Evolutionary conservation across 73 alveolate genomes (phyloP).

Genomic region (Loxodes magnus): DNA sequence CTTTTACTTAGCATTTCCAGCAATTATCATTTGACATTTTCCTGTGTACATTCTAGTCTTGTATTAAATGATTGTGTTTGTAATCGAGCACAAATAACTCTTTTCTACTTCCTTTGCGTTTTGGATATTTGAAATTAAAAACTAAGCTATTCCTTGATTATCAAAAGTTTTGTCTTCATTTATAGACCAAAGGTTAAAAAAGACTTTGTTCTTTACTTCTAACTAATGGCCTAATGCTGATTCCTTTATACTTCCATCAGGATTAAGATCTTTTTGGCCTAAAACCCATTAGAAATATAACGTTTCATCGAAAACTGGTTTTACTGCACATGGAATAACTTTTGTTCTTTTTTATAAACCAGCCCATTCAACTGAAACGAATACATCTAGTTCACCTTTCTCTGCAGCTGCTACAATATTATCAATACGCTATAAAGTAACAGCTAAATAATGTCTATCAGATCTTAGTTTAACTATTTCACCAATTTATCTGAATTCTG

Average conservation of each 20-base stretch:
- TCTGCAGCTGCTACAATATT: slow-evolving; percentile 2
- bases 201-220: background rate
- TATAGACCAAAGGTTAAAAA: slow-evolving; percentile 6
- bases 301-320: slow-evolving; percentile 8
- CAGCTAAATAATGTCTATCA: slow-evolving; percentile 3
- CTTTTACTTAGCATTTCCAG: background rate
- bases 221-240: background rate
- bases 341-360: slow-evolving; percentile 7
- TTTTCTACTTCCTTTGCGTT: slow-evolving; percentile 5
- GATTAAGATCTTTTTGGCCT: background rate
- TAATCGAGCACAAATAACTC: background rate
- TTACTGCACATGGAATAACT: background rate
- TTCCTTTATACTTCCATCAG: background rate
- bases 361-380: slow-evolving; percentile 6
- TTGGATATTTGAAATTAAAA: background rate
- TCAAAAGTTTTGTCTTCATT: slow-evolving; percentile 8
- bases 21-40: background rate
- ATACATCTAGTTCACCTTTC: slow-evolving; percentile 10
- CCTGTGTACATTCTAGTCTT: slow-evolving; percentile 9
- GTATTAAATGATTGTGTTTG: background rate
- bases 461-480: slow-evolving; percentile 2
- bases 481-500: slow-evolving; percentile 1
- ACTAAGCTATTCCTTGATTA: slow-evolving; percentile 1
- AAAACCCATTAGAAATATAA: background rate
- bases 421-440: slow-evolving; percentile 5